Percentiles rank a stretch among this genome's conserved stretches.
phyloP scores from a whole-genome alignment of 2,329 filamentous ascomycete genomes.

The Calonectria henricotiae region DNA sequence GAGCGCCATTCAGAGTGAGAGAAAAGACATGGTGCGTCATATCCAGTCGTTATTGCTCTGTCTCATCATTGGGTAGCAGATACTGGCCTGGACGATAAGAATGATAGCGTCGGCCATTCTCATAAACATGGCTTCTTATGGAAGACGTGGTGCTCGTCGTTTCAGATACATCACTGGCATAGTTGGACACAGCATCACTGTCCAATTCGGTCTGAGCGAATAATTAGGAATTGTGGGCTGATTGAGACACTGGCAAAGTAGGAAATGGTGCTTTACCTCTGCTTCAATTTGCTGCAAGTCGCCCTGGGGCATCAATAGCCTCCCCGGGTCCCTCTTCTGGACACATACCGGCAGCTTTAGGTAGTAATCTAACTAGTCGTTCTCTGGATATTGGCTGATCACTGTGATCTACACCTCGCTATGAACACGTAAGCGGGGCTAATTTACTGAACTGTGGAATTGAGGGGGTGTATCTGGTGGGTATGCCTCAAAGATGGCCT shows the following conservation, averaged over 20 bases:
- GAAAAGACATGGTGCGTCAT: constrained; percentile 70
- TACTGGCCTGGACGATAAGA: constrained; percentile 57
- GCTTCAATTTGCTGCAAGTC: constrained; percentile 24
- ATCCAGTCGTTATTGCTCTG: constrained; percentile 70
- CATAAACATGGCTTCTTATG: constrained; percentile 57
- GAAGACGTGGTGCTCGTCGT: constrained; percentile 52
- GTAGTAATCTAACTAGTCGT: neutral
- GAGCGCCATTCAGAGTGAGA: constrained; percentile 60
- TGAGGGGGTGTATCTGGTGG: too few species aligned
- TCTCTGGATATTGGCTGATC: neutral
- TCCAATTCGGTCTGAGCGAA: constrained; percentile 14
- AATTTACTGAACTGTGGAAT: too few species aligned
- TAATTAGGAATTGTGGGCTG: neutral
- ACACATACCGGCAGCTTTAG: neutral
- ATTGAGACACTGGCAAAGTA: neutral
- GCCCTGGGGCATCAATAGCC: neutral
- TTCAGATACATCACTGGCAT: constrained; percentile 45
- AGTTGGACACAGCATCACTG: constrained; percentile 43
- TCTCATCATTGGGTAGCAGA: constrained; percentile 48
- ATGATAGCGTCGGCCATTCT: constrained; percentile 61
- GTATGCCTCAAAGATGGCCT: neutral
- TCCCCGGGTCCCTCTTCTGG: neutral
- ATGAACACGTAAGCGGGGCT: neutral
- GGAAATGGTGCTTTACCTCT: neutral
- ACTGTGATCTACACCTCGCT: neutral